Base-by-base conservation (phyloP, 164 flowering plant genomes). In the Warburgia ugandensis region DNA sequence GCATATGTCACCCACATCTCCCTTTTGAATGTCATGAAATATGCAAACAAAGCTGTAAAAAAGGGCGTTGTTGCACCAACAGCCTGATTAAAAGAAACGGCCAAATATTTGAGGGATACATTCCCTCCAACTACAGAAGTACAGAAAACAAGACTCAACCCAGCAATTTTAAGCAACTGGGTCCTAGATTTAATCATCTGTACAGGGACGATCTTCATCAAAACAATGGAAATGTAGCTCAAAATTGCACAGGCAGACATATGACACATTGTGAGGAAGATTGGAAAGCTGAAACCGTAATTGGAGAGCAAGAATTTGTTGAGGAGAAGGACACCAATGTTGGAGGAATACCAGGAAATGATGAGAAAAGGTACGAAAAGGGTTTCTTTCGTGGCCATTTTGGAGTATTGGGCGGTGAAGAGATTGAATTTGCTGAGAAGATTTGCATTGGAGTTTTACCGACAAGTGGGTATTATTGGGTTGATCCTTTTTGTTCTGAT, bases 221-320 rank as follows among this genome's bases (percentile, higher is more conserved):
- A 26, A 10, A 61, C 79, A 16, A 84, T 77, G 63, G 84, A 79
- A 39, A 77, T 8, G 65, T 84, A 79, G 68, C 94, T 84, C 50
- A 81, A 73, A 19, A 73, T 5, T 3, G 94, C 80, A 52, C 94
- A 84, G 13, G 94, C 88, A 1, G 84, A 45, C 94, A 84, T 84
- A 62, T 84, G 94, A 52, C 94, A 84, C 84, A 84, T 79, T 45
- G 94, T 84, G 56, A 84, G 79, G 71, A 84, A 79, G 55, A 84
- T 81, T 31, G 94, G 94, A 68, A 72, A 84, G 36, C 68, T 46
- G 76, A 81, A 81, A 19, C 79, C 84, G 59, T 79, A 81, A 51
- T 76, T 84, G 31, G 84, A 75, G 43, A 84, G 77, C 19, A 84
- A 44, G 62, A 56, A 73, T 59, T 84, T 84, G 80, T 84, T 84